phyloP scores from a whole-genome alignment of 306 rosid species.

The Echinosophora koreensis region DNA sequence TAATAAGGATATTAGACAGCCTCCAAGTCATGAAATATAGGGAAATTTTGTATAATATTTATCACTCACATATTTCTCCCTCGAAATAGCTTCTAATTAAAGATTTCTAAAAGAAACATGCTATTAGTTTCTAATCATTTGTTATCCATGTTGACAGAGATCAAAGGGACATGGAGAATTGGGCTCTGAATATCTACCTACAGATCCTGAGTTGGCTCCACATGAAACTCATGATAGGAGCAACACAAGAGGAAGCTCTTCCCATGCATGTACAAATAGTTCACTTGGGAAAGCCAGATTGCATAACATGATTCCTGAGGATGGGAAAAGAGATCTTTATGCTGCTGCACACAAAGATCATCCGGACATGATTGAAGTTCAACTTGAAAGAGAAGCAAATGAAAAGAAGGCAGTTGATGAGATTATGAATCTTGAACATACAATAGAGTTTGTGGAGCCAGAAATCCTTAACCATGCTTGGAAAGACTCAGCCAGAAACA shows the following conservation, averaged over 20 bases:
- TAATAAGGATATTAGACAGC: constrained; percentile 34
- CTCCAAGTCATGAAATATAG: neutral
- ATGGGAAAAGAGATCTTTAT: constrained; percentile 23
- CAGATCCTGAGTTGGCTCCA: constrained; percentile 35
- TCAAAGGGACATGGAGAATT: constrained; percentile 55
- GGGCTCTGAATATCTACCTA: constrained; percentile 49
- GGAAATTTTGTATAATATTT: neutral
- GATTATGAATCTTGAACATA: constrained; percentile 53
- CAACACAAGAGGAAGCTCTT: constrained; percentile 40
- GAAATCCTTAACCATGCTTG: constrained; percentile 7
- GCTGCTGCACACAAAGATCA: constrained; percentile 45
- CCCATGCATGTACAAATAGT: constrained; percentile 36
- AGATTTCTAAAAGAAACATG: too few relatives aligned
- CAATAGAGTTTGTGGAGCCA: constrained; percentile 52
- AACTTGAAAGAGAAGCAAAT: constrained; percentile 56
- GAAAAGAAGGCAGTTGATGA: too few relatives aligned
- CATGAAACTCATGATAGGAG: constrained; percentile 43
- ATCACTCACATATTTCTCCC: neutral
- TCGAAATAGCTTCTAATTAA: too few relatives aligned
- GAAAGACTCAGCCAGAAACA: constrained; percentile 38
- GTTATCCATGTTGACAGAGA: constrained; percentile 51
- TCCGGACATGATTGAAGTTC: constrained; percentile 49
- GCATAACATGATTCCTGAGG: constrained; percentile 34
- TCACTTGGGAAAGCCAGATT: constrained; percentile 40
- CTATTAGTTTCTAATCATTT: constrained; percentile 12